Conservation (phyloP, 2,329 filamentous ascomycete genomes). For the Verticillium isaacii region DNA sequence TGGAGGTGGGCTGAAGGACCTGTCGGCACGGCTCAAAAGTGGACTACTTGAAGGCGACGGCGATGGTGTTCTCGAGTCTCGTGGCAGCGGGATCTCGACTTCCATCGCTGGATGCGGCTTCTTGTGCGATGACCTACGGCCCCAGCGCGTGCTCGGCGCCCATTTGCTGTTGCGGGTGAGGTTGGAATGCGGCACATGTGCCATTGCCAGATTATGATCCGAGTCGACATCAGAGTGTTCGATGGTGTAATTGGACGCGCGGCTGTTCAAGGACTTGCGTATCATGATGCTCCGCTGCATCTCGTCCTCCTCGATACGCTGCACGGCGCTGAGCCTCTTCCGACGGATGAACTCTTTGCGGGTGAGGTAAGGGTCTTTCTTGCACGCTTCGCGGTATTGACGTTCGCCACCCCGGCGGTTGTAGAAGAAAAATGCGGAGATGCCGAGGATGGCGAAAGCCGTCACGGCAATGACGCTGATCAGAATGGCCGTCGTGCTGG, state of each 20-base stretch:
- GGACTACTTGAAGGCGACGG: background rate
- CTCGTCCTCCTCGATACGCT: slow-evolving; percentile 27
- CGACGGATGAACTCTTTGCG: slow-evolving; percentile 14
- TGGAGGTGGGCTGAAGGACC: background rate
- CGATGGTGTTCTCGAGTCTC: slow-evolving; percentile 6
- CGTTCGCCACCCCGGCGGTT: slow-evolving; percentile 14
- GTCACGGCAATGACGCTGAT: slow-evolving; percentile 19
- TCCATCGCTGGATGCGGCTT: slow-evolving; percentile 7
- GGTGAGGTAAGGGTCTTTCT: slow-evolving; percentile 19
- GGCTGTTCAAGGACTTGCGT: slow-evolving; percentile 32
- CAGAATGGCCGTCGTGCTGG: slow-evolving; percentile 7
- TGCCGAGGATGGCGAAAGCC: slow-evolving; percentile 16
- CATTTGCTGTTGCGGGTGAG: background rate
- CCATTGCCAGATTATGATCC: background rate
- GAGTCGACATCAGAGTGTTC: background rate
- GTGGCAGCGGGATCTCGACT: slow-evolving; percentile 4
- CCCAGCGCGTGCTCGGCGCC: background rate
- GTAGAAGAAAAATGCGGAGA: slow-evolving; percentile 15
- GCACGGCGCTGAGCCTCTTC: slow-evolving; percentile 20
- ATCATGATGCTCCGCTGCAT: slow-evolving; percentile 34
- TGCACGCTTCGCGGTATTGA: slow-evolving; percentile 17
- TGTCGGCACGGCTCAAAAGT: background rate
- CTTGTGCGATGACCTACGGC: background rate
- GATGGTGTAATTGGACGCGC: background rate
- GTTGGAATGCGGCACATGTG: background rate